Conservation (phyloP, 768 basidiomycete species). For the Lactifluus hygrophoroides region DNA sequence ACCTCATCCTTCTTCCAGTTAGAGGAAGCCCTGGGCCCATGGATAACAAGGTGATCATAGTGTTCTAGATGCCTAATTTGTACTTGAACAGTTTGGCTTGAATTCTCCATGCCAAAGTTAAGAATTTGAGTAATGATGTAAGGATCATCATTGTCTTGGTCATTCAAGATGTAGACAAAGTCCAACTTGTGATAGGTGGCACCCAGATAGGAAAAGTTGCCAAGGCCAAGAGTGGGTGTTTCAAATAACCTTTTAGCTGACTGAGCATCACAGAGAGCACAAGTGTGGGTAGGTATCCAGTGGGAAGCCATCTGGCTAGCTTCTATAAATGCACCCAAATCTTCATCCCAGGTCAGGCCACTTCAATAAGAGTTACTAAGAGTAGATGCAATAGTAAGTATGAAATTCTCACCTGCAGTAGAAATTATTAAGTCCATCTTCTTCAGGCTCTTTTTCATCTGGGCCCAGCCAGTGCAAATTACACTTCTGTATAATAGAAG, state of each 20-base stretch:
- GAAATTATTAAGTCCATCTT: constrained; percentile 40
- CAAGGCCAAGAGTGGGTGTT: constrained; percentile 23
- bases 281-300: constrained; percentile 23
- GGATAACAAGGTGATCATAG: constrained; percentile 33
- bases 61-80: constrained; percentile 39
- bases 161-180: constrained; percentile 45
- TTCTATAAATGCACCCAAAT: constrained; percentile 36
- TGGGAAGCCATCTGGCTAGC: constrained; percentile 33
- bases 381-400: neutral
- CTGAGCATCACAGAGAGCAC: constrained; percentile 6
- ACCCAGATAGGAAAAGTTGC: constrained; percentile 36
- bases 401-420: constrained; percentile 41
- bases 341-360: constrained; percentile 47
- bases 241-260: neutral
- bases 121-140: constrained; percentile 52
- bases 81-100: constrained; percentile 24
- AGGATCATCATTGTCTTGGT: constrained; percentile 25
- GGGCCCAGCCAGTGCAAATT: constrained; percentile 36
- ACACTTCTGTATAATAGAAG: constrained; percentile 51
- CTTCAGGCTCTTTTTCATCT: constrained; percentile 40
- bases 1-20: constrained; percentile 15
- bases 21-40: neutral
- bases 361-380: neutral
- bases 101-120: constrained; percentile 26
- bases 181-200: constrained; percentile 48